A percentile compares a stretch with the other conserved stretches of the same genome.
These are phyloP conservation scores for Chromera velia DNA, from an alignment of 73 alveolate genomes.

Conservation along the genomic window DNA sequence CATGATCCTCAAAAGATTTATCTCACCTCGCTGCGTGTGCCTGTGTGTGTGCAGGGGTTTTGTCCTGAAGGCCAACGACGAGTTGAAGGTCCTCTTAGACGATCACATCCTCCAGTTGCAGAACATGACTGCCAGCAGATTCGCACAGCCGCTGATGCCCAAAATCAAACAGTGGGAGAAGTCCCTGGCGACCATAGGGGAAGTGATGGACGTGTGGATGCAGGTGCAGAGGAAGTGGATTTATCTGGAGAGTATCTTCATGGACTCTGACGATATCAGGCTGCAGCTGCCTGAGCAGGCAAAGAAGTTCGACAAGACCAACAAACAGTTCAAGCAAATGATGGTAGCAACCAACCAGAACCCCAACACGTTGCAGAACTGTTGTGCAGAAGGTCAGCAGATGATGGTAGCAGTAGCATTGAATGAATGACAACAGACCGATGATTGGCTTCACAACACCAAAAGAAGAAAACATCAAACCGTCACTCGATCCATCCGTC, in stretches of 20 bases:
- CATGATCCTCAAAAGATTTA: no score
- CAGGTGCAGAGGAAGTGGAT: constrained; percentile 92
- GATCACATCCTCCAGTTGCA: constrained; percentile 84
- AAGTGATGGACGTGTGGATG: constrained; percentile 84
- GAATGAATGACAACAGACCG: no score
- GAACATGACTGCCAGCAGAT: constrained; percentile 73
- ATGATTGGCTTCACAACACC: no score
- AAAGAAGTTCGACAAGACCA: constrained; percentile 87
- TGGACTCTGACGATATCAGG: constrained; percentile 97
- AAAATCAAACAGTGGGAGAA: constrained; percentile 82
- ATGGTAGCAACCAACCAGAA: constrained; percentile 84
- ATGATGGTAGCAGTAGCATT: no score
- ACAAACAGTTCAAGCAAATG: constrained; percentile 77
- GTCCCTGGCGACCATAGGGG: constrained; percentile 82
- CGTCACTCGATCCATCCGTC: no score
- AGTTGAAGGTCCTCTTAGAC: constrained; percentile 75
- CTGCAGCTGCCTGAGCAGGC: constrained; percentile 96
- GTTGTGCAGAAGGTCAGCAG: constrained; percentile 78
- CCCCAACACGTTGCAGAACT: constrained; percentile 87
- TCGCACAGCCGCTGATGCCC: constrained; percentile 71
- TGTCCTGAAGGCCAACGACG: constrained; percentile 77
- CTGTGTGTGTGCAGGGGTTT: no score
- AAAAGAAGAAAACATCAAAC: no score
- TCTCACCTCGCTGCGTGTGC: no score
- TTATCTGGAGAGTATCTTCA: constrained; percentile 96